Evolutionary conservation across 2,329 filamentous ascomycete species (phyloP), one percentile per base, ranked within the genome.

Genomic region (Tolypocladium paradoxum): DNA sequence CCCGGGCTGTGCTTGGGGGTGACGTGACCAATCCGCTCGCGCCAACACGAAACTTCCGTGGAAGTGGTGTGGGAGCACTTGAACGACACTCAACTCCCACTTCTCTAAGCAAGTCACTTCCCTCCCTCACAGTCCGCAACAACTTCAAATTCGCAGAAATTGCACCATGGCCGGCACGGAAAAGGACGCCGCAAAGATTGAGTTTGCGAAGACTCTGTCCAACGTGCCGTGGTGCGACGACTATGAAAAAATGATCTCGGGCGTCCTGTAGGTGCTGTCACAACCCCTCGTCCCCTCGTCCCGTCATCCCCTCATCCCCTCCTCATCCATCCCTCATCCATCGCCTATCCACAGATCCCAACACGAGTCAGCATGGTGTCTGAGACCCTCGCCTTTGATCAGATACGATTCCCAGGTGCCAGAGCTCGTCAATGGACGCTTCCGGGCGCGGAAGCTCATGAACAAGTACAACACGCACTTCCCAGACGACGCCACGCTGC

Each of bases 231-330:
- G 76, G 71, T 76, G 77, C 54, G 80, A 83, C 8, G 76, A 83
- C 55, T 84, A 83, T 52, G 78, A 84, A 61, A 79, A 77, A 61
- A 84, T 84, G 79, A 78, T 84, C 48, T 83, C 79, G 0, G 80
- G 81, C 31, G 79, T 83, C 70, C 69, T 83, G 78, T 81, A 63
- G 58, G 73, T 38, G 40, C 24, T 43, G n/a, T 22, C 35, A 24
- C 24, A 12, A n/a, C 22, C 43, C 43, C 2, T n/a, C n/a, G n/a
- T n/a, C n/a, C n/a, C n/a, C n/a, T n/a, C n/a, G n/a, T n/a, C n/a
- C n/a, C n/a, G n/a, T n/a, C n/a, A n/a, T n/a, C n/a, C n/a, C n/a
- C n/a, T n/a, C n/a, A n/a, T n/a, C n/a, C n/a, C n/a, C n/a, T n/a
- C n/a, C n/a, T n/a, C n/a, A n/a, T n/a, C n/a, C n/a, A n/a, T n/a